These are phyloP conservation scores for Gossypium anomalum DNA, from an alignment of 345 rosid genomes.

Conservation along the genomic window DNA sequence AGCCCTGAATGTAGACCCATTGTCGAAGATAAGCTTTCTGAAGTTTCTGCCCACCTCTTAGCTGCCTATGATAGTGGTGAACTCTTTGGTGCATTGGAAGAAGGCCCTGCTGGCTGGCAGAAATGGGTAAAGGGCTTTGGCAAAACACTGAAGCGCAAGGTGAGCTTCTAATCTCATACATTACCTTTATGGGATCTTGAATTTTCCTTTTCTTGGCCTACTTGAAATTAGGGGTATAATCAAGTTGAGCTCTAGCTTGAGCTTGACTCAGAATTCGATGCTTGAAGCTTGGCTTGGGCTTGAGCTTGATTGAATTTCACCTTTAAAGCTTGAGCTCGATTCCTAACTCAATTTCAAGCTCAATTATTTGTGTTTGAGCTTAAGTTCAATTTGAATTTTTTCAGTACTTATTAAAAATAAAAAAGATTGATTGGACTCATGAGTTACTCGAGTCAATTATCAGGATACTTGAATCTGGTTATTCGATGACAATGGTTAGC, in stretches of 20 bases:
- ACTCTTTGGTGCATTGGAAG: slow-evolving; percentile 59
- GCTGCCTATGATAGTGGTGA: slow-evolving; percentile 89
- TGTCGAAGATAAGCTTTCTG: slow-evolving; percentile 67
- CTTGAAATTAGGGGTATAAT: neutral
- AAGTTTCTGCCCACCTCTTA: slow-evolving; percentile 59
- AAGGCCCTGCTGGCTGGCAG: slow-evolving; percentile 80
- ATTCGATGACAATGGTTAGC: neutral
- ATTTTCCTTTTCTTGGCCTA: neutral
- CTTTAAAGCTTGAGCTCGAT: neutral
- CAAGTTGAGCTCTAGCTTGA: neutral
- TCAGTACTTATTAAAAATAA: too few species aligned
- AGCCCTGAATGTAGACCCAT: slow-evolving; percentile 67
- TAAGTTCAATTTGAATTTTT: neutral
- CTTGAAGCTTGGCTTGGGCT: too few species aligned
- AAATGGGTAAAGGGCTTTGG: slow-evolving; percentile 90
- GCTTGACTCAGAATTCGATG: neutral
- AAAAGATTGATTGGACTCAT: neutral
- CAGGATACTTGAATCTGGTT: neutral
- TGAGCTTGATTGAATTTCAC: too few species aligned
- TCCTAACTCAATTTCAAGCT: neutral
- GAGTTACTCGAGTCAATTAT: neutral
- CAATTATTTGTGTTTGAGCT: neutral
- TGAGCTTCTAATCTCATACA: slow-evolving; percentile 19
- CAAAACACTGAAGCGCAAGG: slow-evolving; percentile 78
- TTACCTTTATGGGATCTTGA: neutral